Conservation (phyloP, 2,329 filamentous ascomycete species). For the Hypoxylon sp. region DNA sequence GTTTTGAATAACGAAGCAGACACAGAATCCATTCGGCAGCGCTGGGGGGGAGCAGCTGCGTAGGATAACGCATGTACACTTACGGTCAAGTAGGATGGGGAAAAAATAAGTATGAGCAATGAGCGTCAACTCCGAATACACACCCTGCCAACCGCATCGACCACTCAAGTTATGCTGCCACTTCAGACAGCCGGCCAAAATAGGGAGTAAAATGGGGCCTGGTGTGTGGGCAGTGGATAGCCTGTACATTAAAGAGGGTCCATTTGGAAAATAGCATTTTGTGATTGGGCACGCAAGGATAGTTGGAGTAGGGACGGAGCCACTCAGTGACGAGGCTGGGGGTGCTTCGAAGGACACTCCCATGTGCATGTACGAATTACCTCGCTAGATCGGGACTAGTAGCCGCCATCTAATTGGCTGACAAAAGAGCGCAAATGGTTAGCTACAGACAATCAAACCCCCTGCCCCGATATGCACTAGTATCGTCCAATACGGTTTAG, state of each 20-base stretch:
- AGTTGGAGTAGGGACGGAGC: conserved; percentile 29
- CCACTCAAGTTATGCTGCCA: conserved; percentile 5
- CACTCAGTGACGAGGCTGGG: conserved; percentile 34
- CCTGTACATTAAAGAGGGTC: conserved; percentile 2
- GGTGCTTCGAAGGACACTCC: conserved; percentile 30
- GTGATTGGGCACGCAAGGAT: conserved; percentile 11
- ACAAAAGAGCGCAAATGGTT: conserved; percentile 32
- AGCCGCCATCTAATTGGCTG: conserved; percentile 20
- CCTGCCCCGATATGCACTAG: conserved; percentile 28
- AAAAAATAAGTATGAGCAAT: conserved; percentile 23
- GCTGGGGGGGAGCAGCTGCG: conserved; percentile 31
- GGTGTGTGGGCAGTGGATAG: conserved; percentile 16
- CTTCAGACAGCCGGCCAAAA: conserved; percentile 35
- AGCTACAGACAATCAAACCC: conserved; percentile 24
- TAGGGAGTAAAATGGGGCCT: conserved; percentile 19
- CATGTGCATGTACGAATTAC: conserved; percentile 27
- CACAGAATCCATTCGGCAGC: conserved; percentile 34
- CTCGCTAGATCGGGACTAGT: conserved; percentile 15
- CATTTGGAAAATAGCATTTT: conserved; percentile 15
- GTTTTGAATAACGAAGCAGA: conserved; percentile 54
- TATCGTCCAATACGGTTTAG: conserved; percentile 41
- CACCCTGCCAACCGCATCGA: conserved; percentile 15
- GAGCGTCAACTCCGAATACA: conserved; percentile 24
- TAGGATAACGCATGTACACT: conserved; percentile 17
- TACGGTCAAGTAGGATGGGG: conserved; percentile 31